Conservation (phyloP, 768 basidiomycete genomes). For the Tylopilus intermedius region DNA sequence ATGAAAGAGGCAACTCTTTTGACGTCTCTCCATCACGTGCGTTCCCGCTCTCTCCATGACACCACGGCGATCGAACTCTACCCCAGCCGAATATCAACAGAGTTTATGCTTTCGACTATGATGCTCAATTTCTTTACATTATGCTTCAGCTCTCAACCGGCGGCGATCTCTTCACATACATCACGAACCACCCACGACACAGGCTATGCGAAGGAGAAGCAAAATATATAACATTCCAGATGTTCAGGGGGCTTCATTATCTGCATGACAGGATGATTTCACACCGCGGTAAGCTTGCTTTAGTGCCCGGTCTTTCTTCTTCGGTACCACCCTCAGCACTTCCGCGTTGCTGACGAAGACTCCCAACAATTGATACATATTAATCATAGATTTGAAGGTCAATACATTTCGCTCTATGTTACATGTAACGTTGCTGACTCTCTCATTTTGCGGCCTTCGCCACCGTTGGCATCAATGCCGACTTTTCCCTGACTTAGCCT, state of each 20-base stretch:
- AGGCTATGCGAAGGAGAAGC: constrained; percentile 74
- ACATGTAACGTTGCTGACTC: neutral
- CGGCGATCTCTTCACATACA: constrained; percentile 84
- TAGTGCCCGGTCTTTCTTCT: neutral
- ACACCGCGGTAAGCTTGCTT: constrained; percentile 57
- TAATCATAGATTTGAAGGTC: constrained; percentile 60
- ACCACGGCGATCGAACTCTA: neutral
- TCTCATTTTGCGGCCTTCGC: neutral
- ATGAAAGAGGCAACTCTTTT: constrained; percentile 79
- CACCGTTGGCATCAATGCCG: neutral
- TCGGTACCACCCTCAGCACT: neutral
- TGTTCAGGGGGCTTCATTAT: constrained; percentile 66
- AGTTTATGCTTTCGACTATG: constrained; percentile 64
- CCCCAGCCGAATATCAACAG: constrained; percentile 75
- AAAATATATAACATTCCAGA: constrained; percentile 79
- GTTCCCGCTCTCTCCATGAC: neutral
- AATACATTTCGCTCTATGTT: neutral
- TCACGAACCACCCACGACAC: constrained; percentile 53
- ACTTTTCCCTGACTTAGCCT: constrained; percentile 41
- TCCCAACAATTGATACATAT: too few relatives aligned
- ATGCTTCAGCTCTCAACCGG: constrained; percentile 84
- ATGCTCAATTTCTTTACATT: constrained; percentile 67
- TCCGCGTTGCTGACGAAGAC: neutral
- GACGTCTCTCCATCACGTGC: constrained; percentile 67
- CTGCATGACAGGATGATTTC: constrained; percentile 69